Evolutionary conservation across 1,139 yeast genomes (phyloP).

Genomic region (Lodderomyces jiufengensis): DNA sequence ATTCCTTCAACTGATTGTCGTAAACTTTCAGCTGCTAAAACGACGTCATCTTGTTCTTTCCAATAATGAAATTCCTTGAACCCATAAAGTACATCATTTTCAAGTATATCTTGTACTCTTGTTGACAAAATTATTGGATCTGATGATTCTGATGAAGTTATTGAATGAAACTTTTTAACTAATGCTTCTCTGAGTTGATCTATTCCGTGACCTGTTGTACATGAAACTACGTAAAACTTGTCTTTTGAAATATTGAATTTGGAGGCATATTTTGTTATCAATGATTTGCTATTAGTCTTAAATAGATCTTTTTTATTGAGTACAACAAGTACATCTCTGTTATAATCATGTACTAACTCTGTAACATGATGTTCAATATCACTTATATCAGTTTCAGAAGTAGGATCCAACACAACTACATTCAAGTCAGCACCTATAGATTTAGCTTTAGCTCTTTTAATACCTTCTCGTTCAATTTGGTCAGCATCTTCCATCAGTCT

Average conservation of each 20-base stretch:
- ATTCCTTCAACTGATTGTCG: conserved; percentile 78
- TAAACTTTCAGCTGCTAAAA: conserved; percentile 76
- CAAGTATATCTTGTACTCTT: conserved; percentile 69
- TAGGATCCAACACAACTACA: conserved; percentile 36
- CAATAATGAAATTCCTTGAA: conserved; percentile 55
- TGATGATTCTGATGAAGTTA: conserved; percentile 46
- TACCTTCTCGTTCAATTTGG: conserved; percentile 77
- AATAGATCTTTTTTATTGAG: conserved; percentile 62
- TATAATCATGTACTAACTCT: neutral
- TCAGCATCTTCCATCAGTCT: conserved; percentile 50
- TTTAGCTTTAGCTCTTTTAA: conserved; percentile 64
- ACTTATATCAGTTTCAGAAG: conserved; percentile 5
- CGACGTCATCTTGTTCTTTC: conserved; percentile 62
- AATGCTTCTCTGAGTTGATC: conserved; percentile 31
- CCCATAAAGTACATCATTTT: conserved; percentile 71
- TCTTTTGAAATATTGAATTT: conserved; percentile 23
- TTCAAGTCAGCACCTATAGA: conserved; percentile 61
- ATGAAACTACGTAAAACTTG: conserved; percentile 53
- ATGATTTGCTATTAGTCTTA: conserved; percentile 13
- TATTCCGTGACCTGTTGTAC: conserved; percentile 58
- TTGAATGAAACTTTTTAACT: conserved; percentile 36
- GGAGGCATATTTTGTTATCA: conserved; percentile 19
- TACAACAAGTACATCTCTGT: conserved; percentile 37
- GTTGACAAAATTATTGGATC: conserved; percentile 71
- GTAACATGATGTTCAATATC: conserved; percentile 17